Evolutionary conservation across 148 eudicot genomes (phyloP).

Genomic region (Chenopodium berlandieri): DNA sequence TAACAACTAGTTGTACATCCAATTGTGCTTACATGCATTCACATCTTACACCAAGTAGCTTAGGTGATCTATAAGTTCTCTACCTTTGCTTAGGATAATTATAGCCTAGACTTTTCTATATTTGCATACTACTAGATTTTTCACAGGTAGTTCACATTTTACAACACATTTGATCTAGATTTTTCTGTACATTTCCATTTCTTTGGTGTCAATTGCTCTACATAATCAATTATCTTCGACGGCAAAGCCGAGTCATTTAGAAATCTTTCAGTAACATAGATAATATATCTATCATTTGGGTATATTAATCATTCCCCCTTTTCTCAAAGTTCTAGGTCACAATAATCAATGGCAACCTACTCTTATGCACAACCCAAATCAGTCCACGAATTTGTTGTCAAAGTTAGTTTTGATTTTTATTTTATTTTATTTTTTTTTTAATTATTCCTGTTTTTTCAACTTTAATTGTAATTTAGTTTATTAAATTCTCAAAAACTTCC

Average conservation of each 20-base stretch:
- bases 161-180: too few relatives aligned
- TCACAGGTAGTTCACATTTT: too few relatives aligned
- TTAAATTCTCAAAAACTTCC: too few relatives aligned
- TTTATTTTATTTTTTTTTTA: background rate
- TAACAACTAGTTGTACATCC: too few relatives aligned
- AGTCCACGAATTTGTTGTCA: conserved; percentile 45
- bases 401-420: conserved; percentile 22
- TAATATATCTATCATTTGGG: conserved; percentile 16
- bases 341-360: conserved; percentile 32
- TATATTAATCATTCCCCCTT: background rate
- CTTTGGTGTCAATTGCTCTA: conserved; percentile 1
- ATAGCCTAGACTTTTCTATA: too few relatives aligned
- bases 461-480: background rate
- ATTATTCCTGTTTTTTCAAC: too few relatives aligned
- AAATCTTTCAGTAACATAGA: conserved; percentile 13
- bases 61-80: too few relatives aligned
- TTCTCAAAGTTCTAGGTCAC: conserved; percentile 11
- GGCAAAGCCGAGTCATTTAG: conserved; percentile 21
- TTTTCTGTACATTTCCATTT: background rate
- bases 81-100: too few relatives aligned
- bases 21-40: too few relatives aligned
- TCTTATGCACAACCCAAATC: conserved; percentile 37
- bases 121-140: too few relatives aligned
- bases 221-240: conserved; percentile 7
- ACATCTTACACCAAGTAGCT: too few relatives aligned